Conservation (phyloP, 257 asterid genomes). For the Paulownia fortunei region DNA sequence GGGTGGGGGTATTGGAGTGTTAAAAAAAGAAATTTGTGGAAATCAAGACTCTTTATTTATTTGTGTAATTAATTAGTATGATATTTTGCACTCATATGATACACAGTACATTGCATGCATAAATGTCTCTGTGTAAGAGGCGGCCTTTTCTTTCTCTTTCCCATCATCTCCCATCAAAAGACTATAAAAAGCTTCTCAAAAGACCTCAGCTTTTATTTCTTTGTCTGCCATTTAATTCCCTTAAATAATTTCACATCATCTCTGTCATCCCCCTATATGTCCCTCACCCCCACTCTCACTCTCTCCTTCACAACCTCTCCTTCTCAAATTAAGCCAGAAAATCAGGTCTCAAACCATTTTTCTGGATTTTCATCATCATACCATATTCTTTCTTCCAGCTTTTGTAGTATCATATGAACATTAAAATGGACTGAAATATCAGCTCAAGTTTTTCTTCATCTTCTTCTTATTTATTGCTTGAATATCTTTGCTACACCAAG, state of each 20-base stretch:
- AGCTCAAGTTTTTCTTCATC: not conserved
- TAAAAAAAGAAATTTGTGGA: slow-evolving; percentile 1
- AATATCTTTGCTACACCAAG: too few species aligned
- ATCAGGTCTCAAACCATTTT: slow-evolving; percentile 43
- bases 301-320: slow-evolving; percentile 27
- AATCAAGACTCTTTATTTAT: not conserved
- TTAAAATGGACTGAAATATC: not conserved
- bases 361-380: slow-evolving; percentile 35
- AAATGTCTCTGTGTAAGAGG: slow-evolving; percentile 34
- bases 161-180: slow-evolving; percentile 53
- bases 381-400: slow-evolving; percentile 8
- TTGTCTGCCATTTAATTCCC: slow-evolving; percentile 82
- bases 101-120: slow-evolving; percentile 41
- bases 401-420: slow-evolving; percentile 5
- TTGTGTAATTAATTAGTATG: not conserved
- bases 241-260: slow-evolving; percentile 53
- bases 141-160: slow-evolving; percentile 47
- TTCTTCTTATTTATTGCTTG: not conserved
- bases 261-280: slow-evolving; percentile 35
- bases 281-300: slow-evolving; percentile 16
- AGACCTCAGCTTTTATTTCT: slow-evolving; percentile 67
- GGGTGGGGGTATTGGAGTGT: not conserved
- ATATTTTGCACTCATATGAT: not conserved
- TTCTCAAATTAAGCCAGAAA: slow-evolving; percentile 36
- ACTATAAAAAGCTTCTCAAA: slow-evolving; percentile 56